A percentile compares a stretch with the other conserved stretches of the same genome.
These are phyloP conservation scores for Pseudogymnoascus pannorum DNA, from an alignment of 2,329 filamentous ascomycete genomes.

Conservation along the genomic window DNA sequence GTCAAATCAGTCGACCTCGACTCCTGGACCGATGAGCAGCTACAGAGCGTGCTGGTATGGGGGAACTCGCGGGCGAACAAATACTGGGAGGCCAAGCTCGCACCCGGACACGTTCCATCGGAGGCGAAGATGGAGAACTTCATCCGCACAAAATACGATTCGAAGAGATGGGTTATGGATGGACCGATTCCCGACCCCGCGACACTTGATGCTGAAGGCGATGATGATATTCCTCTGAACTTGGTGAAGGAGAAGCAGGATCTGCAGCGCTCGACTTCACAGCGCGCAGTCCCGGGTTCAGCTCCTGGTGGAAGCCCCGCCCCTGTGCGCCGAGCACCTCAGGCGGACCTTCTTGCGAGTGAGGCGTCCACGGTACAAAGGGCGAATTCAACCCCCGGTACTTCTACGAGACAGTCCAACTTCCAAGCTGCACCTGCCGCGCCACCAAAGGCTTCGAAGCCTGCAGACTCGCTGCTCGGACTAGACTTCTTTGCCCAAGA, in stretches of 20 bases:
- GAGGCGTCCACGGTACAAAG: slow-evolving; percentile 56
- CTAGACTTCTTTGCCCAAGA: slow-evolving; percentile 82
- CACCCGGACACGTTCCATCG: slow-evolving; percentile 82
- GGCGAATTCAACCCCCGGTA: slow-evolving; percentile 64
- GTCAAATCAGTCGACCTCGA: slow-evolving; percentile 98
- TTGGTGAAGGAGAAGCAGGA: slow-evolving; percentile 60
- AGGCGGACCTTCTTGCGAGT: slow-evolving; percentile 77
- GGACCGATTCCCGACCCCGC: slow-evolving; percentile 90
- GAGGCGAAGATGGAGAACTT: slow-evolving; percentile 99
- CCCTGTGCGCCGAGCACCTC: slow-evolving; percentile 38
- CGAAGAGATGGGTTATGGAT: slow-evolving; percentile 99
- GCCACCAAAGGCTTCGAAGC: slow-evolving; percentile 62
- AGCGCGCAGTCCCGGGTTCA: slow-evolving; percentile 12
- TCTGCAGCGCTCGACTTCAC: slow-evolving; percentile 43
- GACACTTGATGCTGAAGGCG: slow-evolving; percentile 72
- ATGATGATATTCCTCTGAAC: slow-evolving; percentile 68
- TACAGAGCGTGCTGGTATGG: slow-evolving; percentile 90
- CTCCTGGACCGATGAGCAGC: slow-evolving; percentile 96
- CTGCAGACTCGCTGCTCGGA: slow-evolving; percentile 78
- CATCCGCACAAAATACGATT: slow-evolving; percentile 97
- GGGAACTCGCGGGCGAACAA: slow-evolving; percentile 95
- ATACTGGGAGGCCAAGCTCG: slow-evolving; percentile 96
- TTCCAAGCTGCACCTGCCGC: slow-evolving; percentile 59
- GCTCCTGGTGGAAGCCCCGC: slow-evolving; percentile 27
- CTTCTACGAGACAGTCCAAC: slow-evolving; percentile 43